A percentile compares a stretch with the other conserved stretches of the same genome.
These are phyloP conservation scores for Coemansia sp. DNA, from an alignment of 192 early-diverging fungal species.

Conservation along the genomic window DNA sequence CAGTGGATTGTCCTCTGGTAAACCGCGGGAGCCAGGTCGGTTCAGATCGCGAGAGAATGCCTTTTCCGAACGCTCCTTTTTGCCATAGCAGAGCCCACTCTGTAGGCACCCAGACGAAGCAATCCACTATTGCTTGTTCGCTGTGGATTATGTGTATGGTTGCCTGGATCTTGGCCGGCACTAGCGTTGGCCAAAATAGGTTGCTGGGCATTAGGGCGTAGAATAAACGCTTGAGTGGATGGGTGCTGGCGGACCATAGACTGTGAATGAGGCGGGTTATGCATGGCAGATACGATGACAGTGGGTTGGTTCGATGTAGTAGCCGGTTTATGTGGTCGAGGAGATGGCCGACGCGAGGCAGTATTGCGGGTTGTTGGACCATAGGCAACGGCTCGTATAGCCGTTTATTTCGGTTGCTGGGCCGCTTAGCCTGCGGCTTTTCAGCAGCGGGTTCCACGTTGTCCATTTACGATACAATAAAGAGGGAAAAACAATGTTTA, in stretches of 20 bases:
- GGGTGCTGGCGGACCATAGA: neutral
- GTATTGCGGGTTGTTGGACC: conserved; percentile 26
- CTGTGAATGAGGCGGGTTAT: neutral
- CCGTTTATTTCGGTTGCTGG: conserved; percentile 8
- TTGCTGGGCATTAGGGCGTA: conserved; percentile 16
- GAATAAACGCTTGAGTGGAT: neutral
- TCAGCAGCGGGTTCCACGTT: neutral
- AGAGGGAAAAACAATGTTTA: neutral
- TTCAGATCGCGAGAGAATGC: conserved; percentile 75
- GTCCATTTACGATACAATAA: neutral
- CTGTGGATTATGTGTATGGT: conserved; percentile 15
- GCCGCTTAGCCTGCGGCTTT: conserved; percentile 8
- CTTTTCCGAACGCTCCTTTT: conserved; percentile 76
- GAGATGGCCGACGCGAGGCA: conserved; percentile 31
- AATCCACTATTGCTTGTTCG: conserved; percentile 16
- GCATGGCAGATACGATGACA: neutral
- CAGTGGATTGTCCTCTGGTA: neutral
- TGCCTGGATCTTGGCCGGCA: conserved; percentile 14
- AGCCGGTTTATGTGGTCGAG: conserved; percentile 14
- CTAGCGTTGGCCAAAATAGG: conserved; percentile 31
- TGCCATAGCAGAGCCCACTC: conserved; percentile 56
- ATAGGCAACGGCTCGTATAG: conserved; percentile 21
- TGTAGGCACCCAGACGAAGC: conserved; percentile 28
- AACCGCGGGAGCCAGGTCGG: conserved; percentile 68
- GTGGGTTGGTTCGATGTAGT: neutral